Evolutionary conservation across 2,329 filamentous ascomycete species (phyloP), one percentile per base, ranked within the genome.

Genomic region (Stagonosporopsis tanaceti): DNA sequence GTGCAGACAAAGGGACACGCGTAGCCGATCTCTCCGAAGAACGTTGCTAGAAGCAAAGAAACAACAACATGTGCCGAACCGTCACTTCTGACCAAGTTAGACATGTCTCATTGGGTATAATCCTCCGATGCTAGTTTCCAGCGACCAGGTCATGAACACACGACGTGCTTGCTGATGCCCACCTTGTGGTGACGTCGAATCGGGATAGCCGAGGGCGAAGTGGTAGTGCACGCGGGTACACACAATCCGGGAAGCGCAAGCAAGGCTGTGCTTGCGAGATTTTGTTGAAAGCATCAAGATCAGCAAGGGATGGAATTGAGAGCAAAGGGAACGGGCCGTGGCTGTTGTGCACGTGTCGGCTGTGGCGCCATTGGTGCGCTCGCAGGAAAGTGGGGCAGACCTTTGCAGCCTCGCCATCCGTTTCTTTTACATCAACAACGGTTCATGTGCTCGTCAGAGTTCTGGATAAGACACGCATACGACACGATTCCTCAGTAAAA

Each of bases 151-250:
- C 12, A 20, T 42, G 8, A 35, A 5, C 24, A 20, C 41, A 35
- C 14, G 22, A 14, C 24, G 35, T 42, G 47, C 37, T 32, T 47
- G 20, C 42, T 48, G 38, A 30, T 25, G 24, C 6, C 20, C 27
- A 25, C 53, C 53, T 42, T 25, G 53, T 42, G 37, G 27, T 57
- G 53, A 47, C 53, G 42, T 52, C 47, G 38, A 28, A 20, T 24
- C 41, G 53, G 37, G n/a, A 37, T 32, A 32, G 30, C 46, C 53
- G 53, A 56, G 37, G 37, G 17, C 22, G 44, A 40, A n/a, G 39
- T 41, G 39, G 39, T 2, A 9, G 12, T 7, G 6, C 8, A 41
- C 20, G 28, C 20, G 32, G 17, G 28, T 37, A 20, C 17, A 25
- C 30, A 14, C 38, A 28, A 34, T 6, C 14, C 3, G 5, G 6